phyloP scores from a whole-genome alignment of 257 asterid species.

The Parsonsia alboflavescens region DNA sequence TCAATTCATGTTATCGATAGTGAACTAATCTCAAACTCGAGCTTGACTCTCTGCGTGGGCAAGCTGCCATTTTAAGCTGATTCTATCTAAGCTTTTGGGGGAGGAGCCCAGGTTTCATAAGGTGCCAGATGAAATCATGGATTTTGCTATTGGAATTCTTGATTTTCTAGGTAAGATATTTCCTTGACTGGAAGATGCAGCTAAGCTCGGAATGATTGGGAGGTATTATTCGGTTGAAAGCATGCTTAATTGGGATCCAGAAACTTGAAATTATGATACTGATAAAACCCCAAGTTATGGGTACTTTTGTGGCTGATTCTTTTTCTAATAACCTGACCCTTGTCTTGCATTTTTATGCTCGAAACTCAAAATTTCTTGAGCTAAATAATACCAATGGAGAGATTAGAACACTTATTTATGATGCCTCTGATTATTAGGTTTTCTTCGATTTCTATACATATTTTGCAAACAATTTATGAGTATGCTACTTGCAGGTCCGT shows the following conservation, averaged over 20 bases:
- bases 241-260: slow-evolving; percentile 74
- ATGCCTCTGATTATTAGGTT: no score
- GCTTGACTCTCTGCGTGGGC: slow-evolving; percentile 84
- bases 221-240: slow-evolving; percentile 95
- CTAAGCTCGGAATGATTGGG: slow-evolving; percentile 95
- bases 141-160: slow-evolving; percentile 75
- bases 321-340: no score
- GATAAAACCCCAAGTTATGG: slow-evolving; percentile 88
- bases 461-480: neutral
- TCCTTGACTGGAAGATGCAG: slow-evolving; percentile 78
- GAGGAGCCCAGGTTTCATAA: slow-evolving; percentile 71
- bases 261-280: slow-evolving; percentile 72
- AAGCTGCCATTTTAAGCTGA: slow-evolving; percentile 85
- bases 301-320: no score
- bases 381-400: no score
- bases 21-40: slow-evolving; percentile 66
- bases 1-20: slow-evolving; percentile 26
- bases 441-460: no score
- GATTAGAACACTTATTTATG: no score
- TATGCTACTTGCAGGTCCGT: neutral
- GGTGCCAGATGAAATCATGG: slow-evolving; percentile 88
- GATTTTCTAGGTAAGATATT: slow-evolving; percentile 74
- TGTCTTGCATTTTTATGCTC: no score
- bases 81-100: slow-evolving; percentile 65
- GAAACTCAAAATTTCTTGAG: no score